Base-by-base conservation (phyloP, 148 eudicot species). In the Heliamphora exappendiculata region DNA sequence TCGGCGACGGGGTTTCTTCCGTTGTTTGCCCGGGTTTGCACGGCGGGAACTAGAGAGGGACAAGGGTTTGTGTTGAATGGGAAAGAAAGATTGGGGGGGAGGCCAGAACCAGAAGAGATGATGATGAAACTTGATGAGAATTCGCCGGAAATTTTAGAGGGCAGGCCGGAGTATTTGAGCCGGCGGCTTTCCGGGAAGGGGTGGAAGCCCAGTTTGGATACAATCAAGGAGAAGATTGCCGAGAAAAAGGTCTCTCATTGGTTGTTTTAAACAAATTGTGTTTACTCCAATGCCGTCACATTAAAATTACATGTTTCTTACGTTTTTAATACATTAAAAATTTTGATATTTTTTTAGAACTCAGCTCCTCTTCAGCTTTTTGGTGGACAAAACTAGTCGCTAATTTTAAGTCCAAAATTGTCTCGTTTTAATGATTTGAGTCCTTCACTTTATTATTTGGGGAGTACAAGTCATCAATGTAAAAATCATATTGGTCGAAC, bases 141-240 rank as follows among this genome's bases (percentile, higher is more conserved):
- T 51, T 81, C 79, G 49, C 36, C 72, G 9, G 88, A 85, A 2
- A 34, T 64, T 51, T 31, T 78, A 67, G 90, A 84, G 33, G 88
- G 58, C 31, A 84, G 81, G 77, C 84, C 83, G 36, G 88, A 84
- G 55, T 81, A 83, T 78, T 75, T 90, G 72, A 87, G 89, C 76
- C 81, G 90, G 78, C 87, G 87, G 60, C 29, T 85, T 39, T 90
- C 95, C 1, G 89, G 90, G 13, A 89, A 81, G 78, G 81, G 87
- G 22, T 94, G 98, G 98, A 92, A 88, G 77, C 98, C 98, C 0
- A 90, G 92, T 84, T 86, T 94, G 78, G 93, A 92, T 75, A 80
- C 98, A 11, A 94, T 94, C 22, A 84, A 71, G 78, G 98, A 94
- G 76, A 90, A 89, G 84, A 72, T 75, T 42, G 75, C 77, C 19